Evolutionary conservation across 78 protist genomes (phyloP).

Genomic region (slime mould (Dictyostelium discoideum)): dicty_2.7 NC_007090.3:1976001-1976500

Average conservation of each 20-base stretch:
- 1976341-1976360: constrained; percentile 70
- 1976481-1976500: constrained; percentile 4
- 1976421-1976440: constrained; percentile 32
- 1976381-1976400: constrained; percentile 60
- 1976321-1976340: constrained; percentile 69
- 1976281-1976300: too few relatives aligned
- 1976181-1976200: constrained; percentile 21
- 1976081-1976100: constrained; percentile 55
- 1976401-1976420: constrained; percentile 17
- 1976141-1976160: constrained; percentile 39
- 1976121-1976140: constrained; percentile 28
- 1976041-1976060: constrained; percentile 50
- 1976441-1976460: constrained; percentile 76
- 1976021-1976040: constrained; percentile 30
- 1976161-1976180: constrained; percentile 50
- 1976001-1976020: constrained; percentile 22
- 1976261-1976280: too few relatives aligned
- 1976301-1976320: neutral
- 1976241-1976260: neutral
- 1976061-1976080: constrained; percentile 38
- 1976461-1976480: constrained; percentile 65
- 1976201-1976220: constrained; percentile 45
- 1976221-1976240: constrained; percentile 53
- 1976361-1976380: constrained; percentile 72
- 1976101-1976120: constrained; percentile 53